Conservation (phyloP, 352 stramenopile genomes). For the Elongisporangium anandrum region DNA sequence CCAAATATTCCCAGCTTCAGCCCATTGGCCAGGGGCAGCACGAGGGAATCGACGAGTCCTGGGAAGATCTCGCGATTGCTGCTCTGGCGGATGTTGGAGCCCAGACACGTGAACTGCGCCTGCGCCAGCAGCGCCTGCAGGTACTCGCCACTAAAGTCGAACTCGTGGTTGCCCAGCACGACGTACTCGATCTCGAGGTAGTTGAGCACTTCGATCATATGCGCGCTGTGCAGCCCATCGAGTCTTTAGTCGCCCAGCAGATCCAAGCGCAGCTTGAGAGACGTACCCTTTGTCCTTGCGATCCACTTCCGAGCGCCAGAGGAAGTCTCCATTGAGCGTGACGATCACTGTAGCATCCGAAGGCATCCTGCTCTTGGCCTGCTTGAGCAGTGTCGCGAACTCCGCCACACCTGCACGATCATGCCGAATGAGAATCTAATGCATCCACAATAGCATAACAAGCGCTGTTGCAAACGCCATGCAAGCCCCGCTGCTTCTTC, state of each 20-base stretch:
- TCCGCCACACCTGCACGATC: constrained; percentile 35
- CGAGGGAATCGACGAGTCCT: constrained; percentile 28
- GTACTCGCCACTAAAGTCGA: constrained; percentile 52
- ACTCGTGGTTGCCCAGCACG: constrained; percentile 79
- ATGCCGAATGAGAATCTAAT: background rate
- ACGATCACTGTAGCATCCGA: constrained; percentile 34
- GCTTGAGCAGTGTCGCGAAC: constrained; percentile 45
- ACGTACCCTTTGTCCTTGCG: constrained; percentile 65
- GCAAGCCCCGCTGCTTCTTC: no score
- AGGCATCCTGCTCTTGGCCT: constrained; percentile 15
- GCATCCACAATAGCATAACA: constrained; percentile 2
- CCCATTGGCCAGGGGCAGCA: constrained; percentile 32
- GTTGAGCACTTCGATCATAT: constrained; percentile 67
- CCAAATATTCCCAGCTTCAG: constrained; percentile 51
- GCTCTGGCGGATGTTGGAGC: constrained; percentile 47
- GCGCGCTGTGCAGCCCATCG: constrained; percentile 14
- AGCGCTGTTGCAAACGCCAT: no score
- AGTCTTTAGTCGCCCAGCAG: no score
- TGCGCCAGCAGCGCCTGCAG: constrained; percentile 28
- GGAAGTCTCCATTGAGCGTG: constrained; percentile 71
- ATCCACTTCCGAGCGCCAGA: constrained; percentile 63
- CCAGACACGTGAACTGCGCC: constrained; percentile 49
- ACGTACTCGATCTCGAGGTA: constrained; percentile 49
- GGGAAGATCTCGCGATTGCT: constrained; percentile 24
- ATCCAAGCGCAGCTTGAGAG: background rate